Evolutionary conservation across 2,329 filamentous ascomycete genomes (phyloP).

Genomic region (Botrytis medusae): DNA sequence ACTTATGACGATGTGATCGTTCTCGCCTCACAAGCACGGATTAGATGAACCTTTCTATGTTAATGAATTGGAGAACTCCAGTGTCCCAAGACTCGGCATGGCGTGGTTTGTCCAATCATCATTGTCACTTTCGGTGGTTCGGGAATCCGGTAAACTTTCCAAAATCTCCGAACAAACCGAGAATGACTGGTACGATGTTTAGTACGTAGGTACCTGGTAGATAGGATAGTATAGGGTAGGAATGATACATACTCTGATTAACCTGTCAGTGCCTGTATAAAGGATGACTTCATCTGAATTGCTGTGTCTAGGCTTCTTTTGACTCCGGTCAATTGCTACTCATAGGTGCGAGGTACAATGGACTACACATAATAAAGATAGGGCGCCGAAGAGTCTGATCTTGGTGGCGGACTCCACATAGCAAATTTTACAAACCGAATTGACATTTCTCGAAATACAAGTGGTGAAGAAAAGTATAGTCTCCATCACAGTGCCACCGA

Average conservation of each 20-base stretch:
- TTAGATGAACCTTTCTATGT: not conserved
- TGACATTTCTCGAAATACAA: not conserved
- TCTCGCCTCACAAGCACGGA: not conserved
- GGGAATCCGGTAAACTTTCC: conserved; percentile 2
- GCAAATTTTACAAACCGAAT: conserved; percentile 8
- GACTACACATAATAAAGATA: not conserved
- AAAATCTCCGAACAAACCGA: conserved; percentile 9
- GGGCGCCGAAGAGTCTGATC: not conserved
- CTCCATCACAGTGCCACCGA: conserved; percentile 9
- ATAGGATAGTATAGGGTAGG: not conserved
- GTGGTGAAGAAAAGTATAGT: not conserved
- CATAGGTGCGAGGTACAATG: not conserved
- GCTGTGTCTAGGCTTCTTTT: not conserved
- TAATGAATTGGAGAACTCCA: not conserved
- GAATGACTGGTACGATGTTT: not conserved
- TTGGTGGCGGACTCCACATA: not conserved
- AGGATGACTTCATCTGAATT: not conserved
- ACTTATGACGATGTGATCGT: not conserved
- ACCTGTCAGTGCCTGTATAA: not conserved
- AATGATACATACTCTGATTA: not conserved
- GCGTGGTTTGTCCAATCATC: not conserved
- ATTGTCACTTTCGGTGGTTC: conserved; percentile 3
- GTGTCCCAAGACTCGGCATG: not conserved
- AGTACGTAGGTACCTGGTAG: not conserved
- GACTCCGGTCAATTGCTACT: not conserved